Evolutionary conservation across 2,329 filamentous ascomycete genomes (phyloP), one percentile per base, ranked within the genome.

Genomic region (Conoideocrella luteorostrata): DNA sequence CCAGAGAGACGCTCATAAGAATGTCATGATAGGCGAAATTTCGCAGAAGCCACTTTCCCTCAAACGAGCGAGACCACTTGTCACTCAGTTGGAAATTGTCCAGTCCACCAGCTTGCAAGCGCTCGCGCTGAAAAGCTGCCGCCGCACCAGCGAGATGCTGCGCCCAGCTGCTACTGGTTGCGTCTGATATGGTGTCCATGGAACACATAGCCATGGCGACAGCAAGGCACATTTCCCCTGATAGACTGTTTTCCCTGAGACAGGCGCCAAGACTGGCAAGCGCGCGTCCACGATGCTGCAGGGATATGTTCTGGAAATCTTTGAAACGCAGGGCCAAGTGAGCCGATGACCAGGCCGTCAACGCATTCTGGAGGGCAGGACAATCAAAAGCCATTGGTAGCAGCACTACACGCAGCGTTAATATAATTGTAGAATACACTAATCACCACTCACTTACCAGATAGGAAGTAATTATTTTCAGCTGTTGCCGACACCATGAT

Each of bases 381-480:
- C 46, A 54, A 34, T 55, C 52, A 35, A 54, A 53, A 2, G 53
- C 49, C 49, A 55, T 49, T 4, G 52, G 53, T 20, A 55, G 36
- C 3, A 54, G 28, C 15, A 53, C 52, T 52, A 18, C 11, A 21
- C 2, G 7, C 18, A 3, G 13, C n/a, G 29, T 41, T 17, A 39
- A 17, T 17, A 17, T 9, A 33, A 33, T 4, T n/a, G 30, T 17
- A 17, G n/a, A 33, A 33, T 4, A 32, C 12, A 11, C 29, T n/a
- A n/a, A n/a, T n/a, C n/a, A n/a, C n/a, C n/a, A n/a, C n/a, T 21
- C 18, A 43, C 46, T 35, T 23, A 47, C 50, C 47, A 9, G 49
- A 51, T 24, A 51, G 24, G 30, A 53, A 53, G 20, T 46, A 53
- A 20, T 53, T 53, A 13, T 53, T 53, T 22, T 50, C 49, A 5